Evolutionary conservation across 441 rosid species (phyloP), one percentile per base, ranked within the genome.

Genomic region (Adansonia madagascariensis): DNA sequence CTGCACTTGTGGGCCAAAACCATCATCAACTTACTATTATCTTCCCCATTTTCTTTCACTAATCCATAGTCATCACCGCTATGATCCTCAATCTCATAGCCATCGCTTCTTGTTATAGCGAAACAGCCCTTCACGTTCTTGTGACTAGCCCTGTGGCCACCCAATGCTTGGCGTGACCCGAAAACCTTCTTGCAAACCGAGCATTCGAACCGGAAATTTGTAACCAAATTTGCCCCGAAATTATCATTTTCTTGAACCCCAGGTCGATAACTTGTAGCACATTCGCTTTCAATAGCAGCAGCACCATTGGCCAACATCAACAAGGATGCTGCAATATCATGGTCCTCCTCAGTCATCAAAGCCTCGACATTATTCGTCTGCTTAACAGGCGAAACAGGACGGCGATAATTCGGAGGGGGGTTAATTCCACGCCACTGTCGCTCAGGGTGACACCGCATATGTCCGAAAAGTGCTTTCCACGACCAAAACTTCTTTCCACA

Each of bases 401-500:
- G 55, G 8, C 80, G 88, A 74, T 76, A 66, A 62, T 90, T 82
- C 0, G 89, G 92, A 1, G 91, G 97, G 2, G 97, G 97, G 44
- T 90, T 93, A 67, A 94, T 89, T 35, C 98, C 98, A 69, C 98
- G 96, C 97, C 98, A 91, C 79, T 89, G 90, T 12, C 98, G 90
- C 78, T 92, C 98, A 22, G 97, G 99, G 73, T 92, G 98, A 80
- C 98, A 93, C 67, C 98, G 85, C 99, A 96, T 90, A 84, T 94
- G 99, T 39, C 99, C 99, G 41, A 85, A 96, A 52, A 94, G 86
- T 8, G 97, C 97, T 83, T 96, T 96, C 92, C 79, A 79, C 0
- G 99, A 96, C 88, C 89, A 89, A 57, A 96, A 94, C 80, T 78
- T 79, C 81, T 87, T 92, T 24, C 95, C 92, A 77, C 99, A 96